A percentile compares a stretch with the other conserved stretches of the same genome.
These are phyloP conservation scores for Fusarium sp. DNA, from an alignment of 2,329 filamentous ascomycete species.

Conservation along the genomic window DNA sequence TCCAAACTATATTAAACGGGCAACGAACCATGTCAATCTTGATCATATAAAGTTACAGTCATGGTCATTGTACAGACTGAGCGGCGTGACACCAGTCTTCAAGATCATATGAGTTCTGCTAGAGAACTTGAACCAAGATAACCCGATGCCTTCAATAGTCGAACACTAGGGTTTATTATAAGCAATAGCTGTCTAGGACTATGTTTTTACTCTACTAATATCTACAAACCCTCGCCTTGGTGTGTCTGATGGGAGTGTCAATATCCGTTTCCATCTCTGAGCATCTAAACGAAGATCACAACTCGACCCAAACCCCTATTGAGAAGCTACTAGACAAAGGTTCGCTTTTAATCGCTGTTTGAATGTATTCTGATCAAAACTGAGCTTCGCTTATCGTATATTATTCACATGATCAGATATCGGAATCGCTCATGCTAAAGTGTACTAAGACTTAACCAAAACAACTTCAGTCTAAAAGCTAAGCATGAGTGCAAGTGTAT, in stretches of 20 bases:
- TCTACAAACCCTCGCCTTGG: too few species aligned
- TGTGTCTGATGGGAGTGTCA: background rate
- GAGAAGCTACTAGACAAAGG: background rate
- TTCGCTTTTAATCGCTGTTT: fast-evolving
- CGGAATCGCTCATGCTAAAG: background rate
- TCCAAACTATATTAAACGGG: fast-evolving
- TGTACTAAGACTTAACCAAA: background rate
- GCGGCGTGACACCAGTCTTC: background rate
- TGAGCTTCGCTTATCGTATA: background rate
- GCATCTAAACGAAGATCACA: background rate
- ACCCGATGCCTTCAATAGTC: too few species aligned
- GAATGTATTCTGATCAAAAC: fast-evolving
- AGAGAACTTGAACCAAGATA: background rate
- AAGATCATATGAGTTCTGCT: background rate
- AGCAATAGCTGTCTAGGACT: background rate
- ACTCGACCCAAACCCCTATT: background rate
- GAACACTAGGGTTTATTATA: too few species aligned
- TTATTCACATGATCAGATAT: background rate
- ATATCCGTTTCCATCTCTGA: background rate
- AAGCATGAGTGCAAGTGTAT: background rate
- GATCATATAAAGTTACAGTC: background rate
- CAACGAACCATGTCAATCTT: fast-evolving
- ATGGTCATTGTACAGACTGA: background rate
- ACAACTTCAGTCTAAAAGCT: background rate
- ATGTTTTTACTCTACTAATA: background rate